Conservation (phyloP, 2,329 filamentous ascomycete species). For the Aspergillus arachidicola region DNA sequence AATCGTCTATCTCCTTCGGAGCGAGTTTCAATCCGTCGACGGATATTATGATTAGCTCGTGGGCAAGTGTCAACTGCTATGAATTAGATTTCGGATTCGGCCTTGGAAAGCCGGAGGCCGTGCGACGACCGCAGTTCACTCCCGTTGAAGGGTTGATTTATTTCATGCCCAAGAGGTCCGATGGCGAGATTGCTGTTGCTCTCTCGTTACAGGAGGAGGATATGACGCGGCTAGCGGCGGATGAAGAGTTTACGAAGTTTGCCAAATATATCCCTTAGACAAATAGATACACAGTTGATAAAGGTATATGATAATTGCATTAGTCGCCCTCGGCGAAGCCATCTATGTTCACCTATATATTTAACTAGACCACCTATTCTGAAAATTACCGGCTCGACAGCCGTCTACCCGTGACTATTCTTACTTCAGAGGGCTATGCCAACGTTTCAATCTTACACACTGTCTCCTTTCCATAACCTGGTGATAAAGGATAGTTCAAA, state of each 20-base stretch:
- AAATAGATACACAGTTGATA: not conserved
- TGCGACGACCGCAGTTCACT: conserved; percentile 52
- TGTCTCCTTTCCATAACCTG: not conserved
- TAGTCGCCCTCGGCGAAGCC: not conserved
- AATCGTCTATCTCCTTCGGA: conserved; percentile 29
- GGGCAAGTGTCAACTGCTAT: conserved; percentile 52
- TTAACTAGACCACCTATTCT: not conserved
- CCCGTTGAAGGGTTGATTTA: conserved; percentile 54
- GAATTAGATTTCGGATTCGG: conserved; percentile 50
- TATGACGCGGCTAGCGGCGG: conserved; percentile 47
- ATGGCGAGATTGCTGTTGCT: conserved; percentile 49
- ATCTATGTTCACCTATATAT: not conserved
- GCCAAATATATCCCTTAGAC: conserved; percentile 9
- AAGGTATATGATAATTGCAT: not conserved
- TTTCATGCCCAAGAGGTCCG: conserved; percentile 48
- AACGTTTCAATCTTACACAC: not conserved
- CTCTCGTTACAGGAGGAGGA: conserved; percentile 54
- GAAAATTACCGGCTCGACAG: no score
- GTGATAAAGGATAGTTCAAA: no score
- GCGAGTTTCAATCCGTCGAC: conserved; percentile 37
- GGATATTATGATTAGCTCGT: conserved; percentile 59
- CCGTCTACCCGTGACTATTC: no score
- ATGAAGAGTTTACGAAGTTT: conserved; percentile 48
- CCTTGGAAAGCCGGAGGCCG: conserved; percentile 50
- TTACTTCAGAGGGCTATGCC: no score